Evolutionary conservation across 306 rosid genomes (phyloP).

Genomic region (Pachyrhizus erosus): DNA sequence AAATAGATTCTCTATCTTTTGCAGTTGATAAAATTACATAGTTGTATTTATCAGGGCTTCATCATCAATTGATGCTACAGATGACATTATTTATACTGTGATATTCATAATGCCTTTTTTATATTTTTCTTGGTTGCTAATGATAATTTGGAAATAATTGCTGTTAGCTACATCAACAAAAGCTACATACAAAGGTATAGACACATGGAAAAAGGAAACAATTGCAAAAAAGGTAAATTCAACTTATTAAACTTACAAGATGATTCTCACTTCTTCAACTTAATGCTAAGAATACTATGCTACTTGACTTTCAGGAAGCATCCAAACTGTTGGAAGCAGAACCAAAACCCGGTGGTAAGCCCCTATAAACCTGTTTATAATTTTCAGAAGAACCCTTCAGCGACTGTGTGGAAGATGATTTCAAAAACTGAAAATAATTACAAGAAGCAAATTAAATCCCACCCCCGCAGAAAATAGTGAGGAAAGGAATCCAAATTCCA

Average conservation of each 20-base stretch:
- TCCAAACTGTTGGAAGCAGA: slow-evolving; percentile 59
- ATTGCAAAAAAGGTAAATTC: slow-evolving; percentile 65
- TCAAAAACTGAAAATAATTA: neutral
- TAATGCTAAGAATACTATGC: slow-evolving; percentile 1
- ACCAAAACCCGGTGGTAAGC: slow-evolving; percentile 59
- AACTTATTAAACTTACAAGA: neutral
- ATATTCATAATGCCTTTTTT: neutral
- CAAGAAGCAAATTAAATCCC: too few relatives aligned
- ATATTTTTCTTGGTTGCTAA: neutral
- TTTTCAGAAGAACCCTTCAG: neutral
- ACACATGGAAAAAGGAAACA: slow-evolving; percentile 82
- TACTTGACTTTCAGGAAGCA: slow-evolving; percentile 68
- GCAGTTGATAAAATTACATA: neutral
- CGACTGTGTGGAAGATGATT: neutral
- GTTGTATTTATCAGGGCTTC: neutral
- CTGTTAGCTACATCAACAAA: slow-evolving; percentile 71
- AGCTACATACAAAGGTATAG: slow-evolving; percentile 75
- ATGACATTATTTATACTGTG: neutral
- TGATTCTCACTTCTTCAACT: slow-evolving; percentile 16
- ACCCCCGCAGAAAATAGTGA: neutral
- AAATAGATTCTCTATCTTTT: slow-evolving; percentile 2
- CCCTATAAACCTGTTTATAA: neutral
- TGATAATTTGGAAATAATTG: slow-evolving; percentile 22
- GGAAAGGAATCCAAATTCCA: neutral
- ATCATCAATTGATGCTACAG: neutral